Percentiles rank a stretch among this genome's conserved stretches.
phyloP scores from a whole-genome alignment of 140 eudicot genomes.

The Bidens hawaiensis region DNA sequence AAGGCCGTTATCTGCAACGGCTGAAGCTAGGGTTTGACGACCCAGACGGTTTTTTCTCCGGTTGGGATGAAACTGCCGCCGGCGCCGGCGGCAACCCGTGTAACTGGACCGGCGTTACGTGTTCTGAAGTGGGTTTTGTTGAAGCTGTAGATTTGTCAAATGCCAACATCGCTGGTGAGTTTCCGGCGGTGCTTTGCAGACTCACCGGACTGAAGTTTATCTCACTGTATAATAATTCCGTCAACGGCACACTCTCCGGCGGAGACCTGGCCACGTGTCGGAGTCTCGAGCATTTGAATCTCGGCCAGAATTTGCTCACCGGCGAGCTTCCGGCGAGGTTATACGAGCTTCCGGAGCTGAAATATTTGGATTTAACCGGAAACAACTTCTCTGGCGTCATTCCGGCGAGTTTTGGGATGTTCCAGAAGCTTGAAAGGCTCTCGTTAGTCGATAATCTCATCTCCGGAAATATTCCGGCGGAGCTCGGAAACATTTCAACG shows the following conservation, averaged over 20 bases:
- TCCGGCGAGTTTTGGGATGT: conserved; percentile 58
- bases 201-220: conserved; percentile 35
- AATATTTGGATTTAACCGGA: conserved; percentile 58
- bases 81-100: conserved; percentile 41
- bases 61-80: conserved; percentile 32
- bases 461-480: conserved; percentile 59
- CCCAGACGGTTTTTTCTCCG: conserved; percentile 49
- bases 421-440: conserved; percentile 55
- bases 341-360: conserved; percentile 41
- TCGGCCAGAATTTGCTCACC: conserved; percentile 54
- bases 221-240: conserved; percentile 57
- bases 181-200: conserved; percentile 55
- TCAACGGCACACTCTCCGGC: conserved; percentile 55
- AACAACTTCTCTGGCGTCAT: conserved; percentile 82
- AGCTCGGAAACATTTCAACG: conserved; percentile 55
- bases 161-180: conserved; percentile 62
- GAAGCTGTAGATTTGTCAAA: conserved; percentile 54
- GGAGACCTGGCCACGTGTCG: conserved; percentile 41
- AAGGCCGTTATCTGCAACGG: conserved; percentile 35
- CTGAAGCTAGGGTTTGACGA: conserved; percentile 54
- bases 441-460: conserved; percentile 60
- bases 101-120: conserved; percentile 58
- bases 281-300: conserved; percentile 38
- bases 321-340: conserved; percentile 47
- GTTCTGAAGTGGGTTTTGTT: conserved; percentile 46